phyloP scores from a whole-genome alignment of 2,329 filamentous ascomycete species.

The Beauveria sp. region DNA sequence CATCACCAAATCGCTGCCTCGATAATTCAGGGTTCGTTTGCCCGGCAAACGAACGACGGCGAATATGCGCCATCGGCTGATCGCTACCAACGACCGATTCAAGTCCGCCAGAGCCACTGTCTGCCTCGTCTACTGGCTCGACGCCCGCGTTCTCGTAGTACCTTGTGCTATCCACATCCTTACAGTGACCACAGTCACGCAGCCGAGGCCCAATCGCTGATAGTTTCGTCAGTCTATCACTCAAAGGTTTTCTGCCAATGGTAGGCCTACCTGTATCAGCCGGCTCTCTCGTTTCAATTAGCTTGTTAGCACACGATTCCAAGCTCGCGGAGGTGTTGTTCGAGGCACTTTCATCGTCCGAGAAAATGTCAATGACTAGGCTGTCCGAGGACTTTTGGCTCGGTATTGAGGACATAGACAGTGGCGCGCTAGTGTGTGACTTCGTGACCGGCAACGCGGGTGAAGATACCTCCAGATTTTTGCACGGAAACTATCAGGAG shows the following conservation, averaged over 20 bases:
- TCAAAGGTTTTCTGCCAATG: background rate
- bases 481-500: background rate
- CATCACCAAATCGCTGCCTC: background rate
- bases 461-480: background rate
- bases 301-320: background rate
- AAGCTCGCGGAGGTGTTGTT: background rate
- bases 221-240: background rate
- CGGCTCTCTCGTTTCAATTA: background rate
- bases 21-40: background rate
- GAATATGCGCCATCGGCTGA: no score
- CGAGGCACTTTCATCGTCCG: background rate
- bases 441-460: background rate
- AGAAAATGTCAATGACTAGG: background rate
- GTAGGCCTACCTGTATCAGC: background rate
- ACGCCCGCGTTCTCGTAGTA: no score
- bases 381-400: background rate
- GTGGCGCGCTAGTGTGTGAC: background rate
- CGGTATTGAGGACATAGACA: background rate
- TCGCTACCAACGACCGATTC: no score
- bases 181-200: no score
- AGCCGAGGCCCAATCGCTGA: background rate
- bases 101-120: no score
- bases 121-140: no score
- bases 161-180: no score
- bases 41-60: background rate